A percentile compares a stretch with the other conserved stretches of the same genome.
Evolutionary conservation across 2,329 filamentous ascomycete genomes (phyloP).

Genomic region (Aspergillus fumigatus): DNA sequence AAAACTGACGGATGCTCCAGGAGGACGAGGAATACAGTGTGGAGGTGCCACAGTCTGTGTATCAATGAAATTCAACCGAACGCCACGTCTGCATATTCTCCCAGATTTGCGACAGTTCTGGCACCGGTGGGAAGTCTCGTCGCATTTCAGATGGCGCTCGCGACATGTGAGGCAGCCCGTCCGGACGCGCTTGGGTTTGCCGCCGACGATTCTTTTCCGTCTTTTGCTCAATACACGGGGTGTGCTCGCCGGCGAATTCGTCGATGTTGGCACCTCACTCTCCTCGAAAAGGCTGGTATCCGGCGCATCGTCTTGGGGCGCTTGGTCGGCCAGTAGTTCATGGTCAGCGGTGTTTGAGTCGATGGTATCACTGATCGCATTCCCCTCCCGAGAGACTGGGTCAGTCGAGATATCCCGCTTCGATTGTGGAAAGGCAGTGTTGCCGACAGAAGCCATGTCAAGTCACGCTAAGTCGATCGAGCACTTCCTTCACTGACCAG

Average conservation of each 20-base stretch:
- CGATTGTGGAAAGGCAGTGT: constrained; percentile 16
- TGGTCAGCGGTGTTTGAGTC: background rate
- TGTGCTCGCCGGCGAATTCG: constrained; percentile 7
- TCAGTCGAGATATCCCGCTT: constrained; percentile 19
- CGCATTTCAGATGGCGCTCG: constrained; percentile 86
- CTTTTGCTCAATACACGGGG: constrained; percentile 12
- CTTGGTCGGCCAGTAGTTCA: background rate
- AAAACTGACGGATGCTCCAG: constrained; percentile 71
- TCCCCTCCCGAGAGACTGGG: constrained; percentile 7
- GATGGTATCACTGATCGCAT: constrained; percentile 1
- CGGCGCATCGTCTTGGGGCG: background rate
- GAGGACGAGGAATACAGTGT: constrained; percentile 52
- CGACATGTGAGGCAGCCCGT: constrained; percentile 89
- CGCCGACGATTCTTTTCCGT: constrained; percentile 22
- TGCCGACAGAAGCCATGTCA: constrained; percentile 19
- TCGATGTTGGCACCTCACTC: constrained; percentile 8
- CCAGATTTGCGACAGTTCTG: constrained; percentile 87
- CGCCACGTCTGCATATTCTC: constrained; percentile 76
- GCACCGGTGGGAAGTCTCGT: constrained; percentile 64
- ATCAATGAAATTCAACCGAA: constrained; percentile 89
- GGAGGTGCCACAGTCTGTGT: constrained; percentile 67
- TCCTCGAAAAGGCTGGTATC: constrained; percentile 12
- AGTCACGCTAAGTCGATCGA: background rate
- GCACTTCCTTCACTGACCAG: background rate
- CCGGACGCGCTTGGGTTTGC: constrained; percentile 77